Base-by-base conservation (phyloP, 2,329 filamentous ascomycete species). In the Fusarium nisikadoi region DNA sequence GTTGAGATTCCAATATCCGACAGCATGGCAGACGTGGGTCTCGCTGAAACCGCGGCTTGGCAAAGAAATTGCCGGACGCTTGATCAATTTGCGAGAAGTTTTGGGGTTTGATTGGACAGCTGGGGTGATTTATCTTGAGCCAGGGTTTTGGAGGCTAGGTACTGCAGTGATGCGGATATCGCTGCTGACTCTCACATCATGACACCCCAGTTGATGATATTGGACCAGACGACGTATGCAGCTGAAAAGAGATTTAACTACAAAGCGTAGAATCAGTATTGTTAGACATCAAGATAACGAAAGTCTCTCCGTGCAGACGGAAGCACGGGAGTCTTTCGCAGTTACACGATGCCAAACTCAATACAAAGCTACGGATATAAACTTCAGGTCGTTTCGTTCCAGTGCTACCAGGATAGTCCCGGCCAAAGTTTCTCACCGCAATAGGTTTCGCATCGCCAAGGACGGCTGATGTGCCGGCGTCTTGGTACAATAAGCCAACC, bases 261-360 rank as follows among this genome's bases (percentile, higher is more conserved):
- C 4, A 0, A 11, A 27, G 2, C 0, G 6, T 27, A n/a, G 49
- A 25, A 12, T 20, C 9, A 17, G 20, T 16, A 17, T 33, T 17
- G 20, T 4, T 8, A 6, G 6, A 11, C 8, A 27, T 2, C 8
- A 6, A 12, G 12, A 25, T 25, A 7, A 4, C 5, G 8, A 9
- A 10, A 19, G 6, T 16, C 8, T 35, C 8, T 14, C 1, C 12
- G 19, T 3, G 2, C 6, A 2, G 13, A 27, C 5, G 23, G 10
- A 39, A 27, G 19, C 7, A n/a, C 13, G 19, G 14, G 1, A 13
- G 19, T 4, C 2, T 7, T 12, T 16, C 2, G 13, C 11, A 19
- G 16, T 19, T n/a, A 12, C 33, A 27, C 3, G 13, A 38, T 27
- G 33, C 13, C 23, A 9, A n/a, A n/a, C 9, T 52, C 10, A 39